Percentiles rank a stretch among this genome's conserved stretches.
Conservation (phyloP, 2,329 filamentous ascomycete genomes). For the Bipolaris oryzae region DNA sequence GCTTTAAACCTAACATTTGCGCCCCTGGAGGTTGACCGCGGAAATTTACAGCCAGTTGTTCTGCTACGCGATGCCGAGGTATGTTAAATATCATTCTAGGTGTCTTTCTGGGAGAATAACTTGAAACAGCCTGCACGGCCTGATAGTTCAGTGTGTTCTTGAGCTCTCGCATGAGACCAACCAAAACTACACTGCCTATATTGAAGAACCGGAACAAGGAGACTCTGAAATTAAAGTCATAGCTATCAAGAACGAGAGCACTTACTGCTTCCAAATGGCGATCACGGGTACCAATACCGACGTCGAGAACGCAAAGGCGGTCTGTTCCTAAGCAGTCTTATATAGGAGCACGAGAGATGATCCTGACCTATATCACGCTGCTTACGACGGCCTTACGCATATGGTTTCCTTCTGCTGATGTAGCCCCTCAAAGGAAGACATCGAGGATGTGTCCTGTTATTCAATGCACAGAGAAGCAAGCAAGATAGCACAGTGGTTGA, state of each 20-base stretch:
- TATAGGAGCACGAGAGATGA: constrained; percentile 9
- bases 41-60: too few species aligned
- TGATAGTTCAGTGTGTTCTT: constrained; percentile 6
- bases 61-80: too few species aligned
- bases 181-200: background rate
- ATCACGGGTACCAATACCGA: constrained; percentile 7
- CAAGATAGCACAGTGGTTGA: constrained; percentile 4
- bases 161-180: background rate
- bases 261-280: constrained; percentile 5
- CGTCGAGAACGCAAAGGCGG: constrained; percentile 9
- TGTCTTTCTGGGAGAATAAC: background rate
- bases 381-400: constrained; percentile 9
- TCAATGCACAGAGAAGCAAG: constrained; percentile 5
- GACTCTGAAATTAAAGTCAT: constrained; percentile 3
- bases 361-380: constrained; percentile 3
- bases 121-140: constrained; percentile 2
- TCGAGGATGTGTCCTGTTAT: constrained; percentile 5
- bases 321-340: constrained; percentile 7
- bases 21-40: too few species aligned
- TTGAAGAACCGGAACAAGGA: constrained; percentile 1
- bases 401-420: constrained; percentile 6
- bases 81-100: too few species aligned
- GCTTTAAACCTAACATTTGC: too few species aligned
- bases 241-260: constrained; percentile 2
- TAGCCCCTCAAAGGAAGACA: constrained; percentile 2